These are phyloP conservation scores for Plasmodium coatneyi DNA, from an alignment of 169 alveolate genomes.

Conservation along the genomic window DNA sequence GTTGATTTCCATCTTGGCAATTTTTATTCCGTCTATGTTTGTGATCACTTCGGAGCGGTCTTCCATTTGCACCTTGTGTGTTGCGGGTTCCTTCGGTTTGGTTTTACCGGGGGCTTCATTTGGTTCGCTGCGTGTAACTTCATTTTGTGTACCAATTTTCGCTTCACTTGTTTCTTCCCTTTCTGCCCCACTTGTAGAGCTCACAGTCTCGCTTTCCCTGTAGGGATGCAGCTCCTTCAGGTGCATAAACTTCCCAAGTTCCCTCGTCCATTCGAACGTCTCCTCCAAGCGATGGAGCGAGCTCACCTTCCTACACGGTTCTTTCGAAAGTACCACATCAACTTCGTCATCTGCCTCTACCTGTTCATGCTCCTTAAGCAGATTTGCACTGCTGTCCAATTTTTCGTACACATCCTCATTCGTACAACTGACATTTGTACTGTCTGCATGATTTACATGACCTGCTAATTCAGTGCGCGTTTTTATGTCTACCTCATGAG, in stretches of 20 bases:
- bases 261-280: not conserved
- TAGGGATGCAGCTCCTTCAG: not conserved
- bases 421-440: not conserved
- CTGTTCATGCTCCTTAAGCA: not conserved
- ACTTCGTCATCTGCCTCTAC: not conserved
- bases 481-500: not conserved
- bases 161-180: not conserved
- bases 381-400: not conserved
- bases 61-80: not conserved
- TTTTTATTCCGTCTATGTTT: slow-evolving; percentile 26
- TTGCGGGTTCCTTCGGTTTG: not conserved
- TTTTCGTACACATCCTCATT: not conserved
- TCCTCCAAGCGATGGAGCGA: not conserved
- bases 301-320: not conserved
- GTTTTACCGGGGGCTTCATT: not conserved
- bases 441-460: not conserved
- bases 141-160: not conserved
- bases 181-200: not conserved
- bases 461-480: not conserved
- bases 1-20: slow-evolving; percentile 24
- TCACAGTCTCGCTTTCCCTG: not conserved
- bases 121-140: not conserved
- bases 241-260: not conserved
- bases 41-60: not conserved
- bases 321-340: not conserved